Conservation (phyloP, 2,329 filamentous ascomycete genomes). For the Neofusicoccum cordaticola region DNA sequence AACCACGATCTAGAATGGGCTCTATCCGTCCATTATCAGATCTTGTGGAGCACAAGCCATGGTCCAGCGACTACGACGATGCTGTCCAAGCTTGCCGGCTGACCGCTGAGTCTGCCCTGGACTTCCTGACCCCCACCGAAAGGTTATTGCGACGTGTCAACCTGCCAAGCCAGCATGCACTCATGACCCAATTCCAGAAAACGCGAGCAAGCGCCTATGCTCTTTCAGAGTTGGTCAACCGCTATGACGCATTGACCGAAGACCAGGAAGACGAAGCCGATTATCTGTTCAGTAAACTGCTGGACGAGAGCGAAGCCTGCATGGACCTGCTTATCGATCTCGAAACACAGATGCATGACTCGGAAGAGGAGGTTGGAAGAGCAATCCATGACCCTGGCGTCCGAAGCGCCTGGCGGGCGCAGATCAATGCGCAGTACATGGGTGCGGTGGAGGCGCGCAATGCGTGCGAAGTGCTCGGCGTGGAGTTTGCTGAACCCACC, state of each 20-base stretch:
- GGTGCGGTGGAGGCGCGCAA: constrained; percentile 60
- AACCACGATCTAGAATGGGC: not conserved
- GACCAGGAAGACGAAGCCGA: constrained; percentile 50
- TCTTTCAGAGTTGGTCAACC: constrained; percentile 54
- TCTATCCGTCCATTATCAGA: constrained; percentile 51
- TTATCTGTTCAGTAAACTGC: constrained; percentile 32
- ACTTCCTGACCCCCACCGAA: constrained; percentile 12
- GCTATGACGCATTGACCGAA: constrained; percentile 47
- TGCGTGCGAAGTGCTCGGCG: constrained; percentile 53
- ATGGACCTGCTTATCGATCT: constrained; percentile 35
- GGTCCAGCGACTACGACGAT: constrained; percentile 46
- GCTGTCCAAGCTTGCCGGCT: constrained; percentile 56
- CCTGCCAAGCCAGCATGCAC: constrained; percentile 31
- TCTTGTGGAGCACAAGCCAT: constrained; percentile 54
- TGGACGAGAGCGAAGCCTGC: constrained; percentile 36
- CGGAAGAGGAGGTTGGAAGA: constrained; percentile 7
- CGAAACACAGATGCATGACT: constrained; percentile 13
- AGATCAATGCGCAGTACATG: constrained; percentile 59
- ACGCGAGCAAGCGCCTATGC: constrained; percentile 23
- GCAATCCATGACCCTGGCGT: constrained; percentile 50
- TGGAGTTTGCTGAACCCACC: constrained; percentile 29
- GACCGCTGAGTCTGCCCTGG: constrained; percentile 30
- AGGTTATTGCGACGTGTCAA: constrained; percentile 13
- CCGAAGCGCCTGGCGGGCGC: constrained; percentile 55
- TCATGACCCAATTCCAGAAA: constrained; percentile 41